These are phyloP conservation scores for Sphagnum fallax DNA, from an alignment of 228 moss, liverwort and hornwort genomes.

Conservation along the genomic window DNA sequence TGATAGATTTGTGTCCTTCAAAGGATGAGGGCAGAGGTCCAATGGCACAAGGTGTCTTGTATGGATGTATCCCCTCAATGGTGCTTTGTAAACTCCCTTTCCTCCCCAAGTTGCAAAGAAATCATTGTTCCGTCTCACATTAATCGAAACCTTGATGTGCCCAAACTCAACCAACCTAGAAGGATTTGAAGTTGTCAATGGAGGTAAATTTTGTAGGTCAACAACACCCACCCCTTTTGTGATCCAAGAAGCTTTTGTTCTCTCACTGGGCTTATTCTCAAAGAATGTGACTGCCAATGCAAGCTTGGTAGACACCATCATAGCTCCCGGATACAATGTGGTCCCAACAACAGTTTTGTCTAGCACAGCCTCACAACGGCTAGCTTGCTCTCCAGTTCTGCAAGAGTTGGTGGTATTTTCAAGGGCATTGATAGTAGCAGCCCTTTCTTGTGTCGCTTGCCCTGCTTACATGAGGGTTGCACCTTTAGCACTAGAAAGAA, in stretches of 20 bases:
- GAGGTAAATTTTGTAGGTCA: neutral
- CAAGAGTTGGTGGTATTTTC: slow-evolving; percentile 2
- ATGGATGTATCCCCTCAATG: slow-evolving; percentile 47
- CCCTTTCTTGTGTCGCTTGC: slow-evolving; percentile 15
- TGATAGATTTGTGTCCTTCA: slow-evolving; percentile 54
- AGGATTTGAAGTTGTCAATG: slow-evolving; percentile 11
- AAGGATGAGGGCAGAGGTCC: slow-evolving; percentile 87
- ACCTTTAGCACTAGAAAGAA: slow-evolving; percentile 2
- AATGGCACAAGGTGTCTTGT: slow-evolving; percentile 66
- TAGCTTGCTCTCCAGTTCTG: slow-evolving; percentile 9
- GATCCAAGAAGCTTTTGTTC: slow-evolving; percentile 5
- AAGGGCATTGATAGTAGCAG: slow-evolving; percentile 10
- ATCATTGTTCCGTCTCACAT: slow-evolving; percentile 10
- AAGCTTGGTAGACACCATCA: neutral
- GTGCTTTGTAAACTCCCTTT: slow-evolving; percentile 56
- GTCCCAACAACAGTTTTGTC: slow-evolving; percentile 1
- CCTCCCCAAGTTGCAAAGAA: slow-evolving; percentile 54
- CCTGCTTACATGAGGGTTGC: slow-evolving; percentile 20
- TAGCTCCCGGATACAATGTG: neutral
- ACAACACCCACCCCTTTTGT: slow-evolving; percentile 9
- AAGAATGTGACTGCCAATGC: neutral
- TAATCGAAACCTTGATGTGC: slow-evolving; percentile 6
- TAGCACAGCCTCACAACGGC: slow-evolving; percentile 5
- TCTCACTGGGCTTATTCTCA: slow-evolving; percentile 4
- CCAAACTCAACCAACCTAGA: slow-evolving; percentile 7